Evolutionary conservation across 139 green algal genomes (phyloP), one percentile per base, ranked within the genome.

Genomic region (Nannochloris sp.): DNA sequence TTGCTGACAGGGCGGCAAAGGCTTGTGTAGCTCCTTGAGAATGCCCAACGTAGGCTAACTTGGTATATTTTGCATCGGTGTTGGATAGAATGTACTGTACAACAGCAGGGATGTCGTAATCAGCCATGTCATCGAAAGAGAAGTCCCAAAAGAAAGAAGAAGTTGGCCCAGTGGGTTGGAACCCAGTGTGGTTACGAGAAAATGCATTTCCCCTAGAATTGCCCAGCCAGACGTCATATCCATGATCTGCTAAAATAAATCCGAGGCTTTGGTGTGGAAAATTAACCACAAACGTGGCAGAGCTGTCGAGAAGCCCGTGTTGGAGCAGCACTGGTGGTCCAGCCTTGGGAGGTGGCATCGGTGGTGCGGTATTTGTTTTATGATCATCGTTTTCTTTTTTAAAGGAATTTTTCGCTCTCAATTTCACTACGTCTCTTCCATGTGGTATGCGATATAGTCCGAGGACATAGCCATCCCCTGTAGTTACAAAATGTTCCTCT

Each of bases 401-500:
- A n/a, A n/a, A 9, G 9, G 37, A 45, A 45, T 45, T 9, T 45
- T 9, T 45, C 10, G 9, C 37, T 45, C 37, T 9, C 37, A n/a
- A 12, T 24, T 6, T 6, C 25, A 12, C 31, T 27, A 15, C 58
- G 4, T 23, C 8, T 1, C 31, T 13, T 24, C 62, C 42, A 31
- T 32, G 67, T 14, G 89, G 90, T 34, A 96, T 90, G 51, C 90
- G 84, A 74, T 93, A 88, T 68, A 95, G 61, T 2, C 64, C 60
- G 10, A 97, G 76, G 1, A 95, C 72, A 66, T 96, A 96, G 15
- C 88, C 88, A 48, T 95, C 88, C 4, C 64, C 44, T n/a, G 88
- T 95, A 30, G 61, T 74, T 7, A 95, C 79, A 9, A 64, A 77
- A 36, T 91, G 75, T 29, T 76, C 54, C 62, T 95, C 85, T 47